A percentile compares a stretch with the other conserved stretches of the same genome.
Evolutionary conservation across 75 land plant species (phyloP).

Genomic region (Azolla pinnata): DNA sequence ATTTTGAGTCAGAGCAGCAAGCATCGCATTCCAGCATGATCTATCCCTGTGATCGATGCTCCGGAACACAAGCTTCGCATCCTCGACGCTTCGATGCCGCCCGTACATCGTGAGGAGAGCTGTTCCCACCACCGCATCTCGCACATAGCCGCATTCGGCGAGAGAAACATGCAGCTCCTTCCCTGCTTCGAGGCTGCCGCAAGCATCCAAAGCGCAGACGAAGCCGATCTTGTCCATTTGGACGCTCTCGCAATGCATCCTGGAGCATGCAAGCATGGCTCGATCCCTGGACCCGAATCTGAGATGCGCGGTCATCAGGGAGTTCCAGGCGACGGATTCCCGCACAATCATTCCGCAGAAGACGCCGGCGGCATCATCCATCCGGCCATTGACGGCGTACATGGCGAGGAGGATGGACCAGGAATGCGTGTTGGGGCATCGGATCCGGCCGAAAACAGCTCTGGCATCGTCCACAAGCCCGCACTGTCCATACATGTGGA

Average conservation of each 20-base stretch:
- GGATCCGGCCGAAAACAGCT: constrained; percentile 20
- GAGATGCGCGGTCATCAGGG: neutral
- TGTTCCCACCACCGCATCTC: neutral
- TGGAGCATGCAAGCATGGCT: neutral
- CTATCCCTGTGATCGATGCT: neutral
- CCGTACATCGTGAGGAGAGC: neutral
- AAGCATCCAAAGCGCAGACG: neutral
- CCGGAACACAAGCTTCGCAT: neutral
- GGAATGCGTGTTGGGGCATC: neutral
- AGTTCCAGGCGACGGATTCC: neutral
- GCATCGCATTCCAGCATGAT: constrained; percentile 1
- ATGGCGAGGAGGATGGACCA: neutral
- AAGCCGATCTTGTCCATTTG: neutral
- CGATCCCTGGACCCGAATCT: neutral
- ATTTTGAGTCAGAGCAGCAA: neutral
- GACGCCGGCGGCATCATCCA: neutral
- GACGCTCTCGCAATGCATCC: neutral
- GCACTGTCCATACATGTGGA: constrained; percentile 39
- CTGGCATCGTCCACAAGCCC: constrained; percentile 24
- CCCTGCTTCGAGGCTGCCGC: neutral
- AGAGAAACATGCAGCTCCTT: neutral
- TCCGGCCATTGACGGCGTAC: neutral
- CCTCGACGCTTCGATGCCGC: neutral
- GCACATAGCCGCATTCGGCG: neutral
- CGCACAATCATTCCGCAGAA: neutral